Evolutionary conservation across 1,139 yeast species (phyloP), one percentile per base, ranked within the genome.

Genomic region (Saccharomyces hybrid): DNA sequence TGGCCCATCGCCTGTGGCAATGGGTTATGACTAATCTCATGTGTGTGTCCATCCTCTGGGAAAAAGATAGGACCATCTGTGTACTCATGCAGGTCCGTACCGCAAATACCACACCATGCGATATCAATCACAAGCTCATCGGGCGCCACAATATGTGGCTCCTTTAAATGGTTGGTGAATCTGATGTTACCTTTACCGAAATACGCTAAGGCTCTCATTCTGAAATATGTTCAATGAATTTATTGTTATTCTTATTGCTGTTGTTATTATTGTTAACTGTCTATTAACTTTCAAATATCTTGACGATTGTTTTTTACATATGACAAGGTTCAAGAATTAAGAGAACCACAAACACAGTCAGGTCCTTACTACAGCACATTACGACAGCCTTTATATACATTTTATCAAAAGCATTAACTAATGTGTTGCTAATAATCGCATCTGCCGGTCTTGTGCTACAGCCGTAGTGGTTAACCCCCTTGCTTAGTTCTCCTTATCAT

Each of bases 1-100:
- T 85, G 91, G 31, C 90, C 91, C 70, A 85, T 63, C 3, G 75
- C 71, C 55, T 74, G 68, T n/a, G 80, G 80, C 25, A 72, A 60
- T 11, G 49, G 30, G 25, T 61, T 59, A 11, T 73, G 75, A 42
- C 75, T 69, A 50, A 76, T 71, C 14, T 59, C 63, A 44, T 70
- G 64, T 11, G 56, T 55, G 27, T 61, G 56, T 4, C 70, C 74
- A 25, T 72, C 72, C 23, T 64, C 58, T 27, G 68, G 67, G 63
- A 80, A 79, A 62, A 80, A 80, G 52, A 77, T 76, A 4, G 84
- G 82, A 1, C 81, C 83, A 32, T 76, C 80, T 47, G 72, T 68
- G 58, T 72, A 80, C 62, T 80, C 84, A 59, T 80, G 83, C 28
- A 82, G 64, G 63, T 82, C 86, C 0, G 82, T 73, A 27, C 86